Evolutionary conservation across 176 grass and related monocot genomes (phyloP).

Genomic region (Aechmea fasciata): DNA sequence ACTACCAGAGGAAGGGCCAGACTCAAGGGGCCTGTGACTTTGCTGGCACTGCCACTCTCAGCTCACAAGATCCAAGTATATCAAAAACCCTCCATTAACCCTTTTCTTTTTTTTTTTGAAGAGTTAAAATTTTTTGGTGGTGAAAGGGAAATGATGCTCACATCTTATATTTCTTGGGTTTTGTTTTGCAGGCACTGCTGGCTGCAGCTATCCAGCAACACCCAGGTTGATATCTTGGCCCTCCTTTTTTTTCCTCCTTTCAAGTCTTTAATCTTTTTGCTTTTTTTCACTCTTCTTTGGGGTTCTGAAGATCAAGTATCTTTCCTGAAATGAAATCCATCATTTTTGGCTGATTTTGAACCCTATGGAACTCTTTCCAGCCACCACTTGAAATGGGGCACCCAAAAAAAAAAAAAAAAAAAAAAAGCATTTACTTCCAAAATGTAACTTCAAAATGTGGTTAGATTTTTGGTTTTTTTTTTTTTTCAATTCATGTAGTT

Average conservation of each 20-base stretch:
- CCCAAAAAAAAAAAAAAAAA: not conserved
- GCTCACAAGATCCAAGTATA: constrained; percentile 44
- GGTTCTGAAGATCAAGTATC: too few species aligned
- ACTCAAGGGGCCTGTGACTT: constrained; percentile 55
- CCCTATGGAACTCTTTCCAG: too few species aligned
- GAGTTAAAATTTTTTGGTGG: not conserved
- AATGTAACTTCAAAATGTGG: too few species aligned
- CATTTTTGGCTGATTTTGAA: too few species aligned
- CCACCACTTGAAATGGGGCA: too few species aligned
- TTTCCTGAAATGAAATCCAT: too few species aligned
- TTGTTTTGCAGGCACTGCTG: constrained; percentile 5
- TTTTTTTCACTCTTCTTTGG: not conserved
- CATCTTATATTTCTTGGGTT: not conserved
- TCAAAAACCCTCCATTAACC: not conserved
- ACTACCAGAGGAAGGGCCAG: constrained; percentile 51
- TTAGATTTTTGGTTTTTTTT: too few species aligned
- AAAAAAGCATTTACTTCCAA: too few species aligned
- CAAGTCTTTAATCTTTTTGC: not conserved
- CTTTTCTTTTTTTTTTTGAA: not conserved
- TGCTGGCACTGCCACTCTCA: constrained; percentile 31
- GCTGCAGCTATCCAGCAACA: constrained; percentile 21
- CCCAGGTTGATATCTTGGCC: constrained; percentile 7
- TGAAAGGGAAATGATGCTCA: not conserved
- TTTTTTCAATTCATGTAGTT: too few species aligned
- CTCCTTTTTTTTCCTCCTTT: not conserved